Base-by-base conservation (phyloP, 2,329 filamentous ascomycete genomes). In the Blastomyces silverae region DNA sequence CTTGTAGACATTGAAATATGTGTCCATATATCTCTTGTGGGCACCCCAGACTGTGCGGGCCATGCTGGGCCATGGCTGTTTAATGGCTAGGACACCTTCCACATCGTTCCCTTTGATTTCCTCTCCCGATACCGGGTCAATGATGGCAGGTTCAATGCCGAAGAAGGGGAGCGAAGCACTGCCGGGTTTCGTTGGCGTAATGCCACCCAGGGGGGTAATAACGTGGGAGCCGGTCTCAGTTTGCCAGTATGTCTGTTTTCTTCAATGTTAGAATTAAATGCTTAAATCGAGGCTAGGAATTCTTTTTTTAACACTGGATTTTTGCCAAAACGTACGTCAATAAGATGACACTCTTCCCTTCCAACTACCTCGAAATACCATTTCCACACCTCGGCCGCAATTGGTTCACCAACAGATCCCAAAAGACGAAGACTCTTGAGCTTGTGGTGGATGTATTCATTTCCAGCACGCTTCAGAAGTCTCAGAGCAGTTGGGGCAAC, bases 1-100 rank as follows among this genome's bases (percentile, higher is more conserved):
- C 81, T 92, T 91, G 84, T 99, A 99, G 11, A 97, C 92, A 73
- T 95, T 96, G 72, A 99, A 80, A 78, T 99, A 99, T 13, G 94
- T 97, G 72, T 99, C 93, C 91, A 97, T 93, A 79, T 97, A 99
- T 74, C 94, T 87, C 85, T 95, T 94, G 83, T 99, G 94, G 50
- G 92, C 92, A 70, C 93, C 93, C 87, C 92, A 99, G 68, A 99
- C 93, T 34, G 94, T 99, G 70, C 94, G 90, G 62, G 93, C 91
- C 92, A 99, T 97, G 78, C 91, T 96, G 31, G 94, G 94, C 94
- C 94, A 99, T 64, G 94, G 83, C 80, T 97, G 91, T 85, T 96
- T 97, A 83, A 99, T 96, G 61, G 91, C 92, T 66, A 99, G 82
- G 39, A 97, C 93, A 77, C 94, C 94, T 81, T 99, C 94, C 65